Evolutionary conservation across 2,329 filamentous ascomycete species (phyloP).

Genomic region (Torrubiella hemipterigena): DNA sequence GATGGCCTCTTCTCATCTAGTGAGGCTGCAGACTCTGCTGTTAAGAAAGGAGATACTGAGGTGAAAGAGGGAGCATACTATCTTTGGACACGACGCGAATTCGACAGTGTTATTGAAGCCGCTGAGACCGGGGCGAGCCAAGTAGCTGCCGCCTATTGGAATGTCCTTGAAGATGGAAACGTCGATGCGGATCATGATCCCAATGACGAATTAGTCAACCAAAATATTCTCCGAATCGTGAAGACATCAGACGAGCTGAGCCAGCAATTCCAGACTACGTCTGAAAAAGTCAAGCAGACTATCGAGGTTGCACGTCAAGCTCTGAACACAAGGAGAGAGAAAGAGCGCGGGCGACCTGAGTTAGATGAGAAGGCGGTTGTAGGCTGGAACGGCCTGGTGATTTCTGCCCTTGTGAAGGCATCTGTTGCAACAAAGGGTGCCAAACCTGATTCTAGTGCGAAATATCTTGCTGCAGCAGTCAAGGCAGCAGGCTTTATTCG

Average conservation of each 20-base stretch:
- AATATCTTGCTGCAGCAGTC: constrained; percentile 54
- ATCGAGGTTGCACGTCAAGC: constrained; percentile 56
- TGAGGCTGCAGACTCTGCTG: constrained; percentile 80
- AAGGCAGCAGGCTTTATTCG: constrained; percentile 63
- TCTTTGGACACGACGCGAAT: constrained; percentile 82
- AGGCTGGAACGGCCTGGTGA: constrained; percentile 79
- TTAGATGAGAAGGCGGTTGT: constrained; percentile 83
- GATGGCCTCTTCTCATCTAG: constrained; percentile 74
- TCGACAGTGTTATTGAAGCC: constrained; percentile 55
- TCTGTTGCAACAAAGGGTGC: constrained; percentile 54
- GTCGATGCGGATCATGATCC: constrained; percentile 72
- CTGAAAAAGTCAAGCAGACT: constrained; percentile 55
- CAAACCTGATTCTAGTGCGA: constrained; percentile 41
- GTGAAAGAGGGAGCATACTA: constrained; percentile 91
- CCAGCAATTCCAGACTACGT: constrained; percentile 60
- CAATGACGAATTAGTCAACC: constrained; percentile 87
- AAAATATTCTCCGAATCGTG: constrained; percentile 72
- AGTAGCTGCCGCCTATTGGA: constrained; percentile 74
- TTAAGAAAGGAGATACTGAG: constrained; percentile 61
- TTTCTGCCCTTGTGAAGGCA: constrained; percentile 68
- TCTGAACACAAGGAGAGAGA: constrained; percentile 59
- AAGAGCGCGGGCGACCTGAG: constrained; percentile 61
- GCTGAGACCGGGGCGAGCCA: constrained; percentile 47
- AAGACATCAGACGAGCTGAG: constrained; percentile 58
- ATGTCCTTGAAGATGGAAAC: constrained; percentile 74